Percentiles rank a stretch among this genome's conserved stretches.
Evolutionary conservation across 1,284 basidiomycete species (phyloP).

Genomic region (Ustilago trichophora): DNA sequence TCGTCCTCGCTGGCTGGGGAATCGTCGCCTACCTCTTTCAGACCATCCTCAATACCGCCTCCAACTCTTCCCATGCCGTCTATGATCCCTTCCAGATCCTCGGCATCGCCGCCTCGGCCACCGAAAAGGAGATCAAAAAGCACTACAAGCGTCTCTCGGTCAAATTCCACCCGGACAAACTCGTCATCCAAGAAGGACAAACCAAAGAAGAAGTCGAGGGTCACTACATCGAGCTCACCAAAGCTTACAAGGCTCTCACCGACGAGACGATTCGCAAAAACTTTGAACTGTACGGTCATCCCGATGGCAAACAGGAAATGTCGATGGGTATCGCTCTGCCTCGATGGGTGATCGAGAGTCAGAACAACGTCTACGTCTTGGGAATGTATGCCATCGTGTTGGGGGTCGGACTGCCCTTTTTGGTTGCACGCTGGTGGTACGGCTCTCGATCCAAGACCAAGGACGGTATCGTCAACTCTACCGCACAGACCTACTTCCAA

Average conservation of each 20-base stretch:
- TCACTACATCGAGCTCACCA: slow-evolving; percentile 91
- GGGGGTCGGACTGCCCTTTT: slow-evolving; percentile 82
- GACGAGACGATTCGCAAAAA: slow-evolving; percentile 94
- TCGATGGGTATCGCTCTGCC: slow-evolving; percentile 96
- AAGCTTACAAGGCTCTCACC: slow-evolving; percentile 96
- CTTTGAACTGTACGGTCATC: slow-evolving; percentile 89
- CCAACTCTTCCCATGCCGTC: slow-evolving; percentile 67
- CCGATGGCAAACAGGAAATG: slow-evolving; percentile 93
- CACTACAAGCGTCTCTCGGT: slow-evolving; percentile 86
- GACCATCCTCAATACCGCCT: slow-evolving; percentile 72
- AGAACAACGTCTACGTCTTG: slow-evolving; percentile 91
- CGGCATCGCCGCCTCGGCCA: slow-evolving; percentile 79
- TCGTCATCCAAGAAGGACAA: slow-evolving; percentile 79
- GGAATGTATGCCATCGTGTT: slow-evolving; percentile 86
- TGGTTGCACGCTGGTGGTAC: slow-evolving; percentile 95
- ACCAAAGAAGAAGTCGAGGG: slow-evolving; percentile 88
- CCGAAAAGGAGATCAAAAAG: slow-evolving; percentile 93
- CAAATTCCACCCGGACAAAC: slow-evolving; percentile 88
- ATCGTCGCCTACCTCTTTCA: slow-evolving; percentile 76
- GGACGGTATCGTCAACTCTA: slow-evolving; percentile 84
- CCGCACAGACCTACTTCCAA: slow-evolving; percentile 91
- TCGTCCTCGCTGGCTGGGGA: slow-evolving; percentile 78
- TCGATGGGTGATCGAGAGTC: slow-evolving; percentile 88
- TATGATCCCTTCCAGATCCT: slow-evolving; percentile 97
- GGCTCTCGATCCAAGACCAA: slow-evolving; percentile 89